Evolutionary conservation across 305 asterid genomes (phyloP).

Genomic region (Solanum hybrid): DNA sequence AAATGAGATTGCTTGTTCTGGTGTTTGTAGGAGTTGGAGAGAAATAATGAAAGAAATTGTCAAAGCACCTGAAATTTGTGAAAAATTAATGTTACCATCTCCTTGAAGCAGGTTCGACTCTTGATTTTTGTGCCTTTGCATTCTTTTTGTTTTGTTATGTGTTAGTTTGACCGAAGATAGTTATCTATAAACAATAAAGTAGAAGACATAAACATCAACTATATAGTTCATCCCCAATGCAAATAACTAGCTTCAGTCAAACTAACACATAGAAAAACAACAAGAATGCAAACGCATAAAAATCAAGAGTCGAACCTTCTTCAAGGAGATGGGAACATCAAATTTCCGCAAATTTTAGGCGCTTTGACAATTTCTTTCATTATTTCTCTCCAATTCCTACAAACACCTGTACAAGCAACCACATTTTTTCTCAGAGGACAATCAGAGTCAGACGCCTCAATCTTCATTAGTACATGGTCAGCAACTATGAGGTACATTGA

Average conservation of each 20-base stretch:
- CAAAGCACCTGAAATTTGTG: not conserved
- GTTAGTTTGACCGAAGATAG: not conserved
- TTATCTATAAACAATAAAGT: not conserved
- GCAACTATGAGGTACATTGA: not conserved
- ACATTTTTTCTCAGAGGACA: not conserved
- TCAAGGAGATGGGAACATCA: not conserved
- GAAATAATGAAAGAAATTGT: not conserved
- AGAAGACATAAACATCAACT: too few species aligned
- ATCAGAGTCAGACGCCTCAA: not conserved
- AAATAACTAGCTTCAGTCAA: not conserved
- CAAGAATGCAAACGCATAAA: not conserved
- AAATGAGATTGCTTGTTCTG: not conserved
- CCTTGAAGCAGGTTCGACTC: not conserved
- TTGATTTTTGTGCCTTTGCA: not conserved
- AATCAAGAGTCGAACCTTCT: not conserved
- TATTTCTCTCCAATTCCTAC: not conserved
- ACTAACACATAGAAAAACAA: not conserved
- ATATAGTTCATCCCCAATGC: too few species aligned
- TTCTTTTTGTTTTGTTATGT: not conserved
- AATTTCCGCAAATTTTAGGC: not conserved
- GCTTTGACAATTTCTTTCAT: not conserved
- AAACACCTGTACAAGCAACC: not conserved
- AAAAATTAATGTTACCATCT: not conserved
- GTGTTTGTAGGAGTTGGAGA: not conserved
- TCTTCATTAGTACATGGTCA: not conserved